These are phyloP conservation scores for Arachnopeziza araneosa DNA, from an alignment of 2,329 filamentous ascomycete species.

Conservation along the genomic window DNA sequence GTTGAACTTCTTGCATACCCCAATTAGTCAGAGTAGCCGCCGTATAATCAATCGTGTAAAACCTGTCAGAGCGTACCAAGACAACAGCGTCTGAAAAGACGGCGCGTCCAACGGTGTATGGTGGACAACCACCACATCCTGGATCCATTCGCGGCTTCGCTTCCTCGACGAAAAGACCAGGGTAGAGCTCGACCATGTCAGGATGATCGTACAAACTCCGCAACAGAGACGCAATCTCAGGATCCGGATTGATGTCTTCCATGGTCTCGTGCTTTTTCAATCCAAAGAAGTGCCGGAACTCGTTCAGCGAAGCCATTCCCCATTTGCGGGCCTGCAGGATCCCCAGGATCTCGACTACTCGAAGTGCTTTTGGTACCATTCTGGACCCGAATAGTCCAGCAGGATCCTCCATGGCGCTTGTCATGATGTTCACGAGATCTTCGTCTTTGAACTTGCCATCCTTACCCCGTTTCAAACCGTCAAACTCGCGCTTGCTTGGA, in stretches of 20 bases:
- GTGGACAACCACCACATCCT: constrained; percentile 42
- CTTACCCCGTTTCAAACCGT: no score
- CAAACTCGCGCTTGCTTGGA: no score
- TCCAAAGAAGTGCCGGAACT: constrained; percentile 78
- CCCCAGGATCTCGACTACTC: constrained; percentile 70
- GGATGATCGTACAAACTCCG: constrained; percentile 59
- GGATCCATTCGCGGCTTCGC: constrained; percentile 43
- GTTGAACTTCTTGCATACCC: constrained; percentile 59
- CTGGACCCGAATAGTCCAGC: constrained; percentile 65
- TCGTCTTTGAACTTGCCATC: no score
- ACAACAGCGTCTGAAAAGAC: constrained; percentile 54
- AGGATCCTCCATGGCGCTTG: no score
- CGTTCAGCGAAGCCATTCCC: constrained; percentile 56
- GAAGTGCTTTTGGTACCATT: constrained; percentile 69
- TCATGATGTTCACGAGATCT: constrained; percentile 24
- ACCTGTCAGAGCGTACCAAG: constrained; percentile 50
- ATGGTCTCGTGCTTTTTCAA: constrained; percentile 70
- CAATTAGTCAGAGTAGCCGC: constrained; percentile 72
- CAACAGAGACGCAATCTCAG: constrained; percentile 59
- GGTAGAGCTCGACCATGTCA: constrained; percentile 59
- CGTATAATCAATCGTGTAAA: constrained; percentile 43
- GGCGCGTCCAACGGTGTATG: constrained; percentile 44
- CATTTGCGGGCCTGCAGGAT: constrained; percentile 71
- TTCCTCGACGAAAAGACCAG: constrained; percentile 55
- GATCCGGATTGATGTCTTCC: constrained; percentile 76